A percentile compares a stretch with the other conserved stretches of the same genome.
These are phyloP conservation scores for Sideroxylon spinosum DNA, from an alignment of 179 eudicot genomes.

Conservation along the genomic window DNA sequence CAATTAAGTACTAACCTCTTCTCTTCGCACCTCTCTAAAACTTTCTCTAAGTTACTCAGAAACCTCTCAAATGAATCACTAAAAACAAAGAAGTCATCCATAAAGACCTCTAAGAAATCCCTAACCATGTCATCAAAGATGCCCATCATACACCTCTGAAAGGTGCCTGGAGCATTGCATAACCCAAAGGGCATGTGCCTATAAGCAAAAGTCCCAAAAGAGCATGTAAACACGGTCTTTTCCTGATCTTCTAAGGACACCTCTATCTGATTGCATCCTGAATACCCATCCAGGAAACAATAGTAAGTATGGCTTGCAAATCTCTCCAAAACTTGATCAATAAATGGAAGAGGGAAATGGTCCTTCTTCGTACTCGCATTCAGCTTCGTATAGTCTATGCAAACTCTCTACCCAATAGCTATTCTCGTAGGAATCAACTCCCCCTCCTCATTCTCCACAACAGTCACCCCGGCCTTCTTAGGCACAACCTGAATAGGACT, in stretches of 20 bases:
- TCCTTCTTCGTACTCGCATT: no score
- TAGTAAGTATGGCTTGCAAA: neutral
- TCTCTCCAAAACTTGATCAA: neutral
- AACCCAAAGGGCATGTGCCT: no score
- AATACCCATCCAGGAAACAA: constrained; percentile 1
- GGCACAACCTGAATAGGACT: no score
- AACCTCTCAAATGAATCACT: no score
- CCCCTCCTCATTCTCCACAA: no score
- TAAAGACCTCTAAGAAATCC: no score
- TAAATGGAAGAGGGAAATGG: no score
- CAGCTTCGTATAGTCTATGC: no score
- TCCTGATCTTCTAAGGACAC: neutral
- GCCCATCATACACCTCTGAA: neutral
- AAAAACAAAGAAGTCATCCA: no score
- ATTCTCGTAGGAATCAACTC: no score
- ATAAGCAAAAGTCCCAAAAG: neutral
- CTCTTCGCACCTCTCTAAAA: neutral
- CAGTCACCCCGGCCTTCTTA: no score
- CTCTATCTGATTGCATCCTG: neutral
- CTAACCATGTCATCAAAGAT: constrained; percentile 5
- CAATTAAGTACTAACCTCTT: neutral
- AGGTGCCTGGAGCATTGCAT: neutral
- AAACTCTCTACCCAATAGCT: no score
- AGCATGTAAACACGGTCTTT: neutral
- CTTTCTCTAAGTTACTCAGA: neutral